Evolutionary conservation across 23 red algal species (phyloP).

Genomic region (Gracilaria gracilis): DNA sequence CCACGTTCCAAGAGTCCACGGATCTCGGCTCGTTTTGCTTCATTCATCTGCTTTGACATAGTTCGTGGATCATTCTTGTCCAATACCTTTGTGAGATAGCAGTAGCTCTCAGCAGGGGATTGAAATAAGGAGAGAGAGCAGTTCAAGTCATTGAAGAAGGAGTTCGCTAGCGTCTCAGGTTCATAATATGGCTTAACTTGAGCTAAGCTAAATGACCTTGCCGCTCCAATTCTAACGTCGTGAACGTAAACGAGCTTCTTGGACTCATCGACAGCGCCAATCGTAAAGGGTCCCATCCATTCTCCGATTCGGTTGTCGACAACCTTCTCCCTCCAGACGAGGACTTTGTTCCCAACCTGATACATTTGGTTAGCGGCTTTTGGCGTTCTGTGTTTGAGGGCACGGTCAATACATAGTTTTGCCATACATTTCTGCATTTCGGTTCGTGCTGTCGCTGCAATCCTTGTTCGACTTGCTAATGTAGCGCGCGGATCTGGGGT

Average conservation of each 20-base stretch:
- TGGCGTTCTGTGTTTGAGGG: neutral
- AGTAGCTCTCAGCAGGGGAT: neutral
- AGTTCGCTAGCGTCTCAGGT: neutral
- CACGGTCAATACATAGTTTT: neutral
- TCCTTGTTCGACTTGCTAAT: neutral
- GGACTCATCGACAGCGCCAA: neutral
- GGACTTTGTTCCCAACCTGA: neutral
- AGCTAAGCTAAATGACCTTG: neutral
- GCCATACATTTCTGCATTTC: conserved; percentile 5
- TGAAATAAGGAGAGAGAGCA: neutral
- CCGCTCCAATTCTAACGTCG: neutral
- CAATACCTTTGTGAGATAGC: neutral
- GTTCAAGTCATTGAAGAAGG: neutral
- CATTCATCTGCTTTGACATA: conserved; percentile 17
- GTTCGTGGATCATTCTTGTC: conserved; percentile 1
- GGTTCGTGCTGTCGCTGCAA: neutral
- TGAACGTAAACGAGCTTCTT: conserved; percentile 48
- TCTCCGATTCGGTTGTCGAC: conserved; percentile 40
- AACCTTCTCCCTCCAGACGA: conserved; percentile 35
- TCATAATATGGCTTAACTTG: conserved; percentile 24
- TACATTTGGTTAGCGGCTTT: neutral
- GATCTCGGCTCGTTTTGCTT: conserved; percentile 16
- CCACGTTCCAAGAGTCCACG: conserved; percentile 5
- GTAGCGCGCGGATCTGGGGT: neutral
- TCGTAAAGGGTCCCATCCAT: conserved; percentile 24